Percentiles rank a stretch among this genome's conserved stretches.
phyloP scores from a whole-genome alignment of 495 filamentous ascomycete species.

The Neurospora sp. region DNA sequence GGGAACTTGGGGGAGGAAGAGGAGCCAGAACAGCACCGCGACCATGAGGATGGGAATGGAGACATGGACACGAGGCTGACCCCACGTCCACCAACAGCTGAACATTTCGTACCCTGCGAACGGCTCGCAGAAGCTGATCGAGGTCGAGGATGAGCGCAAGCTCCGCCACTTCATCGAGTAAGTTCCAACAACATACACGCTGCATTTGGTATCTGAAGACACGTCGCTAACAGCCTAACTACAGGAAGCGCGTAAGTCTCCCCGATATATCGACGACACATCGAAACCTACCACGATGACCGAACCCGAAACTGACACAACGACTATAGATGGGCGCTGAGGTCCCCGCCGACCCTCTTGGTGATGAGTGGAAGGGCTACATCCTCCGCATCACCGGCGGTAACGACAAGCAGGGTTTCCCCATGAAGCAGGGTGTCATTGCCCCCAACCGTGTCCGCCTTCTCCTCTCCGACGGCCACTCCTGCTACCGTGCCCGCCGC shows the following conservation, averaged over 20 bases:
- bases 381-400: constrained; percentile 96
- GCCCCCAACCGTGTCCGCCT: constrained; percentile 96
- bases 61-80: constrained; percentile 13
- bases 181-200: constrained; percentile 16
- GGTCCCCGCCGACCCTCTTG: constrained; percentile 85
- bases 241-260: constrained; percentile 29
- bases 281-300: constrained; percentile 20
- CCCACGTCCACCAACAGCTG: constrained; percentile 45
- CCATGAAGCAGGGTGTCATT: constrained; percentile 99
- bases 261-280: not conserved
- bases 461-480: constrained; percentile 83
- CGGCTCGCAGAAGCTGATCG: constrained; percentile 97
- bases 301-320: not conserved
- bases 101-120: constrained; percentile 98
- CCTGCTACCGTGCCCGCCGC: constrained; percentile 96
- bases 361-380: constrained; percentile 99
- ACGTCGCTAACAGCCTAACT: constrained; percentile 6
- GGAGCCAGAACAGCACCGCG: not conserved
- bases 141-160: constrained; percentile 94
- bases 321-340: constrained; percentile 77
- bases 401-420: constrained; percentile 99
- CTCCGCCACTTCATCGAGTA: constrained; percentile 50
- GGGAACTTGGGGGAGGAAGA: not conserved
- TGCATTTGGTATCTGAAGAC: not conserved
- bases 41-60: not conserved